Evolutionary conservation across 306 rosid species (phyloP).

Genomic region (Ammopiptanthus mongolicus): DNA sequence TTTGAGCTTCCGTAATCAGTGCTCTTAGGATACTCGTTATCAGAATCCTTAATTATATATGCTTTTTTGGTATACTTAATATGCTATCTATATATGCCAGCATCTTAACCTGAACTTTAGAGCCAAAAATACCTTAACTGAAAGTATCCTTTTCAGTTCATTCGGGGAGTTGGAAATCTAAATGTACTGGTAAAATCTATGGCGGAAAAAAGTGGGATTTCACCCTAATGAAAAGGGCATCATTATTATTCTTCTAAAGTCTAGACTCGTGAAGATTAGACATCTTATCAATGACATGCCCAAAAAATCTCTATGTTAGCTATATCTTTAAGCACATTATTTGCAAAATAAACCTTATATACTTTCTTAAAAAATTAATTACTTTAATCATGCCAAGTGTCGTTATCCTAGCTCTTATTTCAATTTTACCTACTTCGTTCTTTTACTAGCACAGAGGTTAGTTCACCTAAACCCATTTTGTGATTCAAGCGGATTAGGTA

Average conservation of each 20-base stretch:
- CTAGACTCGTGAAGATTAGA: slow-evolving; percentile 25
- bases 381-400: neutral
- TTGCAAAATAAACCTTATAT: neutral
- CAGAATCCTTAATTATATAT: no score
- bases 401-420: slow-evolving; percentile 3
- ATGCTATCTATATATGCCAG: no score
- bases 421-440: slow-evolving; percentile 19
- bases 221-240: neutral
- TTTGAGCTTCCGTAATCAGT: no score
- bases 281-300: neutral
- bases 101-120: neutral
- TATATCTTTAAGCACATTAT: neutral
- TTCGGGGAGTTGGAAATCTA: neutral
- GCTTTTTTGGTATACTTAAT: no score
- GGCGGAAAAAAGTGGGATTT: neutral
- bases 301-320: neutral
- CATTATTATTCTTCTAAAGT: neutral
- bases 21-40: no score
- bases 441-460: slow-evolving; percentile 18
- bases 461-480: slow-evolving; percentile 46
- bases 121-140: neutral
- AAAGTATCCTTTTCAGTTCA: neutral
- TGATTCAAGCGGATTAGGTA: slow-evolving; percentile 41
- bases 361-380: neutral
- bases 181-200: neutral